Percentiles rank a stretch among this genome's conserved stretches.
Conservation (phyloP, 179 eudicot species). For the Patellifolia procumbens region DNA sequence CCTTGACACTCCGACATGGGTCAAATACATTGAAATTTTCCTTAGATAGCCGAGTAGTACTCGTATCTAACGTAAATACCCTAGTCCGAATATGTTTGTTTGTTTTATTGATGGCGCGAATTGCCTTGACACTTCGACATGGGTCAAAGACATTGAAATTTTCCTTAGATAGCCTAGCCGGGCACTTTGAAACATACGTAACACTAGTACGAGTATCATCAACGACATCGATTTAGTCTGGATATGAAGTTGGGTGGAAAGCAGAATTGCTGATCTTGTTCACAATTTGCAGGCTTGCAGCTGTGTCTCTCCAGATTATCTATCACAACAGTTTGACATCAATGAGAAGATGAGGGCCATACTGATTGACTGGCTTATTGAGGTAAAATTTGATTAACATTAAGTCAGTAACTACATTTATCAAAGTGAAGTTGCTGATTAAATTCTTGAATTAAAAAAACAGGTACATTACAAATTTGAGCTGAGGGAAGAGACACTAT, state of each 20-base stretch:
- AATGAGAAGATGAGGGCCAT: conserved; percentile 92
- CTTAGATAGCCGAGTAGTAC: not conserved
- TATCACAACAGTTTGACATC: conserved; percentile 69
- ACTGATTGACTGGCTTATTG: conserved; percentile 89
- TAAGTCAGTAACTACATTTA: not conserved
- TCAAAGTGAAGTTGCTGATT: conserved; percentile 16
- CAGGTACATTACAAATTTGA: conserved; percentile 93
- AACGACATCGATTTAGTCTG: too few species aligned
- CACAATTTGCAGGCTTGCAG: conserved; percentile 37
- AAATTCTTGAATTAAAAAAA: conserved; percentile 10
- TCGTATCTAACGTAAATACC: too few species aligned
- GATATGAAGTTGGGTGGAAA: too few species aligned
- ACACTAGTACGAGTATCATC: not conserved
- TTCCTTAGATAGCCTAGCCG: too few species aligned
- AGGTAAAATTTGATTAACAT: conserved; percentile 49
- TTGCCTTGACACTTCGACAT: too few species aligned
- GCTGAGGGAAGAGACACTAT: conserved; percentile 78
- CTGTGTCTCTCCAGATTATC: conserved; percentile 59
- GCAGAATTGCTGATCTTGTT: not conserved
- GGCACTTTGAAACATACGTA: too few species aligned
- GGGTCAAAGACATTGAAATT: too few species aligned
- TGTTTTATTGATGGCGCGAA: too few species aligned
- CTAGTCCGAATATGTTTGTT: too few species aligned
- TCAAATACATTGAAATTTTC: too few species aligned
- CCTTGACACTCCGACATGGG: not conserved